Conservation (phyloP, 169 alveolate species). For the Plasmodium vivax region DNA sequence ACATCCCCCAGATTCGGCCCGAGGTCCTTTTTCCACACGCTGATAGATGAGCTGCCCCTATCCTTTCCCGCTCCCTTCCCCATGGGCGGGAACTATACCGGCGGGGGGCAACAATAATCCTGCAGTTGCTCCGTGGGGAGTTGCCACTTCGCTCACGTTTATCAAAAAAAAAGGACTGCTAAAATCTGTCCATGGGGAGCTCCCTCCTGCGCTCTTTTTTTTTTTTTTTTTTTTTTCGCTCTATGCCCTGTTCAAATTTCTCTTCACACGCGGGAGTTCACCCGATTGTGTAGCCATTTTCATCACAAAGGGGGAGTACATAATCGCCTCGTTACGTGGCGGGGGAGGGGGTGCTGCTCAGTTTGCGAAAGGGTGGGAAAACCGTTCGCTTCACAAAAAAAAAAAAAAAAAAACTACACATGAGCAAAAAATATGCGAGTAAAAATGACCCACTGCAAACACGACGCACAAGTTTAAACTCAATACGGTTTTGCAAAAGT, state of each 20-base stretch:
- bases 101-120: neutral
- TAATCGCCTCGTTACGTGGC: neutral
- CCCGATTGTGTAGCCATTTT: neutral
- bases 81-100: neutral
- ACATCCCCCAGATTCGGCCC: conserved; percentile 55
- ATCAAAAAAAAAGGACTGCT: neutral
- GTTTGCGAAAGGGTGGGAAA: neutral
- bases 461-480: neutral
- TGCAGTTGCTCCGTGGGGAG: neutral
- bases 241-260: neutral
- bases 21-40: conserved; percentile 72
- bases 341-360: neutral
- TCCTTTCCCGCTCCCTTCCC: neutral
- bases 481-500: neutral
- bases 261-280: neutral
- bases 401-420: neutral
- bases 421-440: neutral
- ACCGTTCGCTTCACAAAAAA: neutral
- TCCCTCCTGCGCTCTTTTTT: neutral
- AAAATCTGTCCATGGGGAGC: neutral
- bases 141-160: neutral
- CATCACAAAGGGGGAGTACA: neutral
- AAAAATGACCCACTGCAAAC: neutral
- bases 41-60: conserved; percentile 21
- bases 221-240: neutral